phyloP scores from a whole-genome alignment of 129 eudicot genomes.

The Pittosporum tobira region DNA sequence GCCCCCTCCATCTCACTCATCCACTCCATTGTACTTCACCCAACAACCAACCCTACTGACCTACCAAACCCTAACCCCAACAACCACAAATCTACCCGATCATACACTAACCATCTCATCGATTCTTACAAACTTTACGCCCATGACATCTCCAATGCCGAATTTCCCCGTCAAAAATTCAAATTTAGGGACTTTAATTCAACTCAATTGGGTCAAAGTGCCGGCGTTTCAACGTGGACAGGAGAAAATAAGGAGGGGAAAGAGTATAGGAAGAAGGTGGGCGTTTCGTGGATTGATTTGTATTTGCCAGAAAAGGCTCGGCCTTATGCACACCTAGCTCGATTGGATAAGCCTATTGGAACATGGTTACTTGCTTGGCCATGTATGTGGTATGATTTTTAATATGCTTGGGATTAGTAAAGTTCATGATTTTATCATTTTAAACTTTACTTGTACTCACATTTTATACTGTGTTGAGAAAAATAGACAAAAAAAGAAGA shows the following conservation, averaged over 20 bases:
- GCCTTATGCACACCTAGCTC: slow-evolving; percentile 68
- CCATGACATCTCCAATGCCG: slow-evolving; percentile 4
- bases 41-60: neutral
- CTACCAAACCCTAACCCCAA: slow-evolving; percentile 17
- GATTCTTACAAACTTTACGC: neutral
- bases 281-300: slow-evolving; percentile 68
- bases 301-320: slow-evolving; percentile 40
- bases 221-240: slow-evolving; percentile 24
- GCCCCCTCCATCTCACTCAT: slow-evolving; percentile 14
- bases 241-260: slow-evolving; percentile 4
- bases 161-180: neutral
- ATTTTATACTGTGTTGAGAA: too few species aligned
- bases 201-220: slow-evolving; percentile 19
- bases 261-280: neutral
- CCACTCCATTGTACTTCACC: slow-evolving; percentile 17
- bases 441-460: too few species aligned
- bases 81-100: neutral
- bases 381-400: slow-evolving; percentile 65
- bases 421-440: too few species aligned
- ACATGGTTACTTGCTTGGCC: slow-evolving; percentile 98
- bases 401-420: neutral
- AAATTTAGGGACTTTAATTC: slow-evolving; percentile 15
- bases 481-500: too few species aligned
- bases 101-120: neutral
- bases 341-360: slow-evolving; percentile 73